Evolutionary conservation across 257 asterid species (phyloP).

Genomic region (Echites panduratus): DNA sequence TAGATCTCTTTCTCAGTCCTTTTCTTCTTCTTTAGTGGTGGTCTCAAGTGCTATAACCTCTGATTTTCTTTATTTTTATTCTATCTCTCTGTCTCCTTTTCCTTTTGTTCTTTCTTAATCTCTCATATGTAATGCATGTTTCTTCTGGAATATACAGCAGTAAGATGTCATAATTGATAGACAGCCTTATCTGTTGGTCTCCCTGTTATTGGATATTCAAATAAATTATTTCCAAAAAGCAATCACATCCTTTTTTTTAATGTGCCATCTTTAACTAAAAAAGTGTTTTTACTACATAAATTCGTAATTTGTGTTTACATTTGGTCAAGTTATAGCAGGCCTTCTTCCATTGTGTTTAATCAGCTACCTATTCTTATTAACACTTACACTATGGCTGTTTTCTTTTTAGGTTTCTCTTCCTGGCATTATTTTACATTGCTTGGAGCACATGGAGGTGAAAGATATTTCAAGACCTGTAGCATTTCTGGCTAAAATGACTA

Average conservation of each 20-base stretch:
- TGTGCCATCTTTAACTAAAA: background rate
- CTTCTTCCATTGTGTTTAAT: background rate
- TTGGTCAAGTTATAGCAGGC: too few relatives aligned
- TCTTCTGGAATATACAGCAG: conserved; percentile 3
- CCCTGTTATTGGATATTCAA: background rate
- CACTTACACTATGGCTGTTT: conserved; percentile 15
- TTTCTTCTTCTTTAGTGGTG: background rate
- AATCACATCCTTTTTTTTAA: background rate
- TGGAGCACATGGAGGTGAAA: conserved; percentile 72
- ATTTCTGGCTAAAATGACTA: conserved; percentile 75
- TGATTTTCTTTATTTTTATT: background rate
- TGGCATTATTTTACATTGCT: conserved; percentile 56
- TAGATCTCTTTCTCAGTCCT: conserved; percentile 13
- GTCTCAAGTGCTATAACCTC: background rate
- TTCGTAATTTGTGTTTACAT: background rate
- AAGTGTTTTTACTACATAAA: background rate
- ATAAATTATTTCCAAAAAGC: background rate
- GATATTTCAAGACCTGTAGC: conserved; percentile 82
- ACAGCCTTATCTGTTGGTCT: background rate
- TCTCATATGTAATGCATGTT: background rate
- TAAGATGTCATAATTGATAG: background rate
- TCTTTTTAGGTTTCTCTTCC: conserved; percentile 65
- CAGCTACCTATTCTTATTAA: background rate
- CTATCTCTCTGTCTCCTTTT: background rate
- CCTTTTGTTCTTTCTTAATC: background rate